Conservation (phyloP, 768 basidiomycete genomes). For the Trametes elegans region DNA sequence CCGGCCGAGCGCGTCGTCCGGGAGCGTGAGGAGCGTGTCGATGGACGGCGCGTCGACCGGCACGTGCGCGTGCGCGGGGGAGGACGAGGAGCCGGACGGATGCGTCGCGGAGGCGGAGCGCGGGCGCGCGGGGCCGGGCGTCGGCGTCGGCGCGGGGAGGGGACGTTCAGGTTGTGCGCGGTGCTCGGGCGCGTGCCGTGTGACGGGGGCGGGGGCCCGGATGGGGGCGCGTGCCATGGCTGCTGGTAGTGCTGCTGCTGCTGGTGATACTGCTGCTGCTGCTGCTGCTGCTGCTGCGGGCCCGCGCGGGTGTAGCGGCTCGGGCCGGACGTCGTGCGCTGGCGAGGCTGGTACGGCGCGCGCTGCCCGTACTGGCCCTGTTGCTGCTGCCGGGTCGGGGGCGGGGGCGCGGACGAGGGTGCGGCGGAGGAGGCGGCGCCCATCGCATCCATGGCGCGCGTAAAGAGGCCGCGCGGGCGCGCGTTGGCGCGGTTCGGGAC, state of each 20-base stretch:
- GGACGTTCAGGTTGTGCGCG: constrained; percentile 26
- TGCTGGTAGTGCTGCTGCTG: constrained; percentile 1
- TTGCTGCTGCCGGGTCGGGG: constrained; percentile 13
- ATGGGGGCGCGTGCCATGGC: constrained; percentile 7
- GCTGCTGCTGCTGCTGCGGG: constrained; percentile 13
- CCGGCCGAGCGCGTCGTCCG: constrained; percentile 49
- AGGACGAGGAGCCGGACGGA: neutral
- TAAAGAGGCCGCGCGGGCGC: constrained; percentile 42
- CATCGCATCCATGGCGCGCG: constrained; percentile 38
- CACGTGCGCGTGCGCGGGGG: constrained; percentile 25
- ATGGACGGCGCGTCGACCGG: constrained; percentile 50
- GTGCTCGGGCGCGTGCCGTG: constrained; percentile 14
- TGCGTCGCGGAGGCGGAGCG: constrained; percentile 39
- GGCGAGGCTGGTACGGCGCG: constrained; percentile 25
- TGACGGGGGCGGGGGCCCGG: constrained; percentile 14
- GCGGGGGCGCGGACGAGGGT: constrained; percentile 26
- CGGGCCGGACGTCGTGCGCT: constrained; percentile 29
- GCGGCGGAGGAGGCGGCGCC: constrained; percentile 8
- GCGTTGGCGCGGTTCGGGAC: constrained; percentile 44
- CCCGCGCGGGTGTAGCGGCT: constrained; percentile 55
- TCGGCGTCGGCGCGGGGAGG: constrained; percentile 8
- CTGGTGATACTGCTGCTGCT: constrained; percentile 2
- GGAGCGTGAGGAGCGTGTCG: constrained; percentile 63
- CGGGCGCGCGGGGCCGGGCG: no score
- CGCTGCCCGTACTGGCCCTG: constrained; percentile 12